Evolutionary conservation across 495 filamentous ascomycete genomes (phyloP).

Genomic region (Xylaria intraflava): DNA sequence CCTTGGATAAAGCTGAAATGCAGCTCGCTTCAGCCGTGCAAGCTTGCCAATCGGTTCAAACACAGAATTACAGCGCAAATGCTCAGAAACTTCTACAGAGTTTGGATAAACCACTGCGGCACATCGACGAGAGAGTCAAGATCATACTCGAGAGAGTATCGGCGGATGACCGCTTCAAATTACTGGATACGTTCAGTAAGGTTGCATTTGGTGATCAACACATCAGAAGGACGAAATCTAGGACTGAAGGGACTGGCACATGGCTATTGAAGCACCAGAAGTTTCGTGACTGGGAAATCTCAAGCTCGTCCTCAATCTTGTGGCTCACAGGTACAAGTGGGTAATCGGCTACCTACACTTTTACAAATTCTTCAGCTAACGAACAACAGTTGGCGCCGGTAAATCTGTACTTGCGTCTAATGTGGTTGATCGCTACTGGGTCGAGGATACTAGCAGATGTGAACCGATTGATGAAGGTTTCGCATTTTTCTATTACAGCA

Average conservation of each 20-base stretch:
- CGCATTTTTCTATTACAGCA: slow-evolving; percentile 36
- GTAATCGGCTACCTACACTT: slow-evolving; percentile 14
- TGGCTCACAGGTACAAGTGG: slow-evolving; percentile 12
- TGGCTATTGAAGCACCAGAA: slow-evolving; percentile 11
- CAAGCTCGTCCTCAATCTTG: slow-evolving; percentile 8
- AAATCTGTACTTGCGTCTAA: neutral
- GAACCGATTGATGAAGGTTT: slow-evolving; percentile 23
- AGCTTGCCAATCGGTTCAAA: neutral
- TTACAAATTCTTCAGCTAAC: neutral
- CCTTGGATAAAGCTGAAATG: neutral
- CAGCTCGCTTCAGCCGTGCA: neutral
- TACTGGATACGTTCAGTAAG: slow-evolving; percentile 13
- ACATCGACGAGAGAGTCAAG: slow-evolving; percentile 1
- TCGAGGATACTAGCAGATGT: neutral
- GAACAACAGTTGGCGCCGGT: neutral
- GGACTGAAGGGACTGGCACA: slow-evolving; percentile 5
- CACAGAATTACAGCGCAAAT: neutral
- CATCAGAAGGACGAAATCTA: neutral
- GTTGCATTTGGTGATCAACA: neutral
- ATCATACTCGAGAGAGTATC: slow-evolving; percentile 3
- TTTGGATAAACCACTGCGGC: slow-evolving; percentile 6
- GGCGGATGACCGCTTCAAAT: slow-evolving; percentile 3
- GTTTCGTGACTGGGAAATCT: slow-evolving; percentile 12
- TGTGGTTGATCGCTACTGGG: slow-evolving; percentile 18
- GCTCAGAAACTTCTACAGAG: neutral